Evolutionary conservation across 129 eudicot genomes (phyloP).

Genomic region (sunflower (Helianthus annuus)): DNA sequence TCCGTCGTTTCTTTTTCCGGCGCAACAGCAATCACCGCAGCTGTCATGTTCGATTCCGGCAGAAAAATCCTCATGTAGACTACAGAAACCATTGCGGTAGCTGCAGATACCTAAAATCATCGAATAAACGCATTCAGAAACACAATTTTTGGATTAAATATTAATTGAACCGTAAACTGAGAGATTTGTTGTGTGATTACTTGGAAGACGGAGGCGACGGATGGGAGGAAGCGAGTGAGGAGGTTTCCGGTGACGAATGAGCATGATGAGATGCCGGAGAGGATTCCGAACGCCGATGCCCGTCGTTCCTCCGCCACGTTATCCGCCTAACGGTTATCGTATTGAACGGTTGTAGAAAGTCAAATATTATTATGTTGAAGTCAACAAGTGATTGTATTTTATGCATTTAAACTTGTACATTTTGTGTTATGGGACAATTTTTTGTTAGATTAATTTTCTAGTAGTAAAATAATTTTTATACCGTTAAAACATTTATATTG

Average conservation of each 20-base stretch:
- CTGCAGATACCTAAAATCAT: slow-evolving; percentile 58
- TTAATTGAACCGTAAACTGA: not conserved
- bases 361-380: not conserved
- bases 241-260: slow-evolving; percentile 68
- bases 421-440: too few species aligned
- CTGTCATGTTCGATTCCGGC: slow-evolving; percentile 48
- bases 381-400: not conserved
- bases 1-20: slow-evolving; percentile 21
- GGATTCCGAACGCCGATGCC: slow-evolving; percentile 62
- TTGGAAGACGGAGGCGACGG: slow-evolving; percentile 62
- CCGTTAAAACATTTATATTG: too few species aligned
- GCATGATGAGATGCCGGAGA: slow-evolving; percentile 70
- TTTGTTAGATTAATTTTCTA: too few species aligned
- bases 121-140: not conserved
- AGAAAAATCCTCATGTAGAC: slow-evolving; percentile 81
- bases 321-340: slow-evolving; percentile 52
- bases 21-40: slow-evolving; percentile 21
- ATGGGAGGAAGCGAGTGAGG: slow-evolving; percentile 65
- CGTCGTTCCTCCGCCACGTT: slow-evolving; percentile 56
- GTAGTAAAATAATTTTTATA: too few species aligned
- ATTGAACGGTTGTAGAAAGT: not conserved
- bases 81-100: slow-evolving; percentile 50
- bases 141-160: not conserved
- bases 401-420: not conserved
- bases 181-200: slow-evolving; percentile 31